Evolutionary conservation across 2,329 filamentous ascomycete species (phyloP).

Genomic region (Fusarium sambucinum): DNA sequence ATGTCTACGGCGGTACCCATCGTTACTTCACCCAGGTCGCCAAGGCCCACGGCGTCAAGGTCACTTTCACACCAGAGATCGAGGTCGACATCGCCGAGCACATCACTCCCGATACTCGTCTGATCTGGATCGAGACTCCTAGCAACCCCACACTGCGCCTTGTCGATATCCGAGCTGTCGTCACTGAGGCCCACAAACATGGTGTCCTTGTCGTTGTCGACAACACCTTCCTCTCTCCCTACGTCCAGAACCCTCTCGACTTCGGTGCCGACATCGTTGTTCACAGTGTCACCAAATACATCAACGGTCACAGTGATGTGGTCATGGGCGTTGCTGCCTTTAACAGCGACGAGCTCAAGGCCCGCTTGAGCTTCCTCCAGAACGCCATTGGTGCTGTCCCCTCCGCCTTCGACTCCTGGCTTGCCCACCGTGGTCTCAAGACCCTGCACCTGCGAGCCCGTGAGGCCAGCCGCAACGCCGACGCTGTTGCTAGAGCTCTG

Average conservation of each 20-base stretch:
- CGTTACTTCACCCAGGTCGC: slow-evolving; percentile 99
- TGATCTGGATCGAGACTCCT: slow-evolving; percentile 95
- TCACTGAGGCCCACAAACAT: slow-evolving; percentile 83
- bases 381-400: slow-evolving; percentile 98
- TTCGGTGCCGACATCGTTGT: slow-evolving; percentile 97
- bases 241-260: slow-evolving; percentile 95
- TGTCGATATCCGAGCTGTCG: slow-evolving; percentile 91
- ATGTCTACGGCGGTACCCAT: slow-evolving; percentile 98
- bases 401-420: slow-evolving; percentile 96
- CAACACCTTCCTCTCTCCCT: slow-evolving; percentile 97
- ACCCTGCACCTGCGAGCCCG: slow-evolving; percentile 93
- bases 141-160: slow-evolving; percentile 94
- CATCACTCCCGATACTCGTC: slow-evolving; percentile 88
- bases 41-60: slow-evolving; percentile 90
- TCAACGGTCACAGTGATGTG: slow-evolving; percentile 96
- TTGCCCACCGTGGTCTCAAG: slow-evolving; percentile 96
- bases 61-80: slow-evolving; percentile 94
- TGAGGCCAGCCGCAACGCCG: slow-evolving; percentile 86
- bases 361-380: slow-evolving; percentile 88
- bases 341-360: slow-evolving; percentile 84
- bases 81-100: slow-evolving; percentile 87
- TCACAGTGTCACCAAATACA: slow-evolving; percentile 98
- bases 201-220: slow-evolving; percentile 98
- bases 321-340: slow-evolving; percentile 98
- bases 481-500: slow-evolving; percentile 79